phyloP scores from a whole-genome alignment of 176 grass and related monocot species.

The Oryza australiensis region DNA sequence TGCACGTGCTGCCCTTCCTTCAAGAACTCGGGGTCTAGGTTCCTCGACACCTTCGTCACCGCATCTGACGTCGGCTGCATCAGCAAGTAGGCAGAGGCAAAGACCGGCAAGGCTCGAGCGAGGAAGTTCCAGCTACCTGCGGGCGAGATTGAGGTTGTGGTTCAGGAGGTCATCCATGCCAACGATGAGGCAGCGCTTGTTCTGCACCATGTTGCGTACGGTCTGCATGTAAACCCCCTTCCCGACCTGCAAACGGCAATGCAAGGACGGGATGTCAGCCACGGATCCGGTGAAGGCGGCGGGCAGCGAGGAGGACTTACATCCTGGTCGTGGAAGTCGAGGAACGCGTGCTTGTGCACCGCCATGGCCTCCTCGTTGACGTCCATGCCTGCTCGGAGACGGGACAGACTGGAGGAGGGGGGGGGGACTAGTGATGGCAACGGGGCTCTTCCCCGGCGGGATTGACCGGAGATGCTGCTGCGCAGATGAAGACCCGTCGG shows the following conservation, averaged over 20 bases:
- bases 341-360: too few species aligned
- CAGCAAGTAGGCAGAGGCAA: not conserved
- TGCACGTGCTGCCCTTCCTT: constrained; percentile 79
- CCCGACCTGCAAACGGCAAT: constrained; percentile 50
- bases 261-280: not conserved
- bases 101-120: not conserved
- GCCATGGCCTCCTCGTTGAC: too few species aligned
- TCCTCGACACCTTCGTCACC: constrained; percentile 73
- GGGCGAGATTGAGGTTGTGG: constrained; percentile 83
- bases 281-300: not conserved
- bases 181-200: constrained; percentile 71
- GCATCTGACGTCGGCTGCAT: constrained; percentile 86
- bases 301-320: constrained; percentile 41
- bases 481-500: not conserved
- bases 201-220: constrained; percentile 62
- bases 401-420: too few species aligned
- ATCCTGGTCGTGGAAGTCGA: constrained; percentile 90
- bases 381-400: too few species aligned
- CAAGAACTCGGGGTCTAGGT: constrained; percentile 73
- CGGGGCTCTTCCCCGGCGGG: too few species aligned
- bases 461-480: not conserved
- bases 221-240: constrained; percentile 82
- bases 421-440: too few species aligned
- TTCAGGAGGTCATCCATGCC: constrained; percentile 94
- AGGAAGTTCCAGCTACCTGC: constrained; percentile 45